A percentile compares a stretch with the other conserved stretches of the same genome.
Evolutionary conservation across 345 rosid genomes (phyloP).

Genomic region (Arabis hirsuta): DNA sequence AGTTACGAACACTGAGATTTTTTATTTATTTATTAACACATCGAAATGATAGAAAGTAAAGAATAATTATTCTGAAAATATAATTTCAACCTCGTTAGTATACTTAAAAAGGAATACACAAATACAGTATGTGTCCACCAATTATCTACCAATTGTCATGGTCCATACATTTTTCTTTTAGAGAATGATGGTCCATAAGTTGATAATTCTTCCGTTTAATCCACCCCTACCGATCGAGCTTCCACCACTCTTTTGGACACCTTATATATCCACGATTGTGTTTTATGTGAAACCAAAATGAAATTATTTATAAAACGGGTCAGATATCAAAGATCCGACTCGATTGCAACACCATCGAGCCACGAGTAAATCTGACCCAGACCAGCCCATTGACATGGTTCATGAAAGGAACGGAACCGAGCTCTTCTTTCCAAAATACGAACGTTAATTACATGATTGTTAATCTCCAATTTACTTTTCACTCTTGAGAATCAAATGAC

Average conservation of each 20-base stretch:
- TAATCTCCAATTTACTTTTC: no score
- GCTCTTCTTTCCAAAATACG: not conserved
- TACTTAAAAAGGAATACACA: not conserved
- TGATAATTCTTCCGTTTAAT: conserved; percentile 12
- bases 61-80: not conserved
- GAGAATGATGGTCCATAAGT: conserved; percentile 5
- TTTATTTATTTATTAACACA: not conserved
- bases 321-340: not conserved
- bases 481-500: not conserved
- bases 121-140: not conserved
- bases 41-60: no score
- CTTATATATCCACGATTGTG: not conserved
- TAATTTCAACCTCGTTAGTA: not conserved
- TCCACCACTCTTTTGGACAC: not conserved
- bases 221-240: not conserved
- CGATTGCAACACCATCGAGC: not conserved
- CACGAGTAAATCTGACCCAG: not conserved
- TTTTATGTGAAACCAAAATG: no score
- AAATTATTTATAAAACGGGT: not conserved
- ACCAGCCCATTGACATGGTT: not conserved
- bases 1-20: not conserved
- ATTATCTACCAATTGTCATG: not conserved
- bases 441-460: no score
- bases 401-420: not conserved
- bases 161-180: not conserved